Base-by-base conservation (phyloP, 371 early-diverging fungal species). In the Cokeromyces recurvatus region DNA sequence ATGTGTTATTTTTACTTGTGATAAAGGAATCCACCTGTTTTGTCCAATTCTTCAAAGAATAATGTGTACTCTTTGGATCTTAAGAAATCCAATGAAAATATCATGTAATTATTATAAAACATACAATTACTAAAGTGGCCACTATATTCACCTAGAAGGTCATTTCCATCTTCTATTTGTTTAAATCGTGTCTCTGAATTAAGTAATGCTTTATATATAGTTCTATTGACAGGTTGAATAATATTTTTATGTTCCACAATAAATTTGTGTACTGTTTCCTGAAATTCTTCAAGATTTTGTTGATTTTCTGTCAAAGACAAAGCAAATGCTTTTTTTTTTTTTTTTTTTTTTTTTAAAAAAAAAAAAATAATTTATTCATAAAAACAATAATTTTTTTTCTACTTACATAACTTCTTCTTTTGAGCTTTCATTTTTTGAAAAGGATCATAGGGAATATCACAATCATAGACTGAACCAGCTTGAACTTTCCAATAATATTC, bases 21-120 rank as follows among this genome's bases (percentile, higher is more conserved):
- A 66, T 95, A 95, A 59, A 88, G 96, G 62, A 97, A 97, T 0
- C 86, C 94, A 3, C 92, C 92, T 4, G 78, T 51, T 23, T 58
- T 46, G 59, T 97, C 97, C 27, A 97, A 64, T 37, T 71, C 74
- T 16, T 86, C 64, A 53, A 97, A 94, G 52, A 82, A 91, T 17
- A 74, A 66, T 35, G 58, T 65, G 60, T 95, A 96, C 12, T 73
- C 76, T 15, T 77, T 42, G 3, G 66, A 63, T 44, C 61, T 51
- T 27, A 68, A 20, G 38, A 66, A 72, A 3, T 53, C 45, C 10
- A 68, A 44, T 0, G 66, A 66, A 7, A 51, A 45, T 19, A 72
- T 62, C 59, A 61, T 52, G 20, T 59, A 71, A 34, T 65, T 68
- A 35, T 68, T 71, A 84, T 87, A 89, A 54, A 91, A 85, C 53